These are phyloP conservation scores for Begonia peltatifolia DNA, from an alignment of 306 rosid genomes.

Conservation along the genomic window DNA sequence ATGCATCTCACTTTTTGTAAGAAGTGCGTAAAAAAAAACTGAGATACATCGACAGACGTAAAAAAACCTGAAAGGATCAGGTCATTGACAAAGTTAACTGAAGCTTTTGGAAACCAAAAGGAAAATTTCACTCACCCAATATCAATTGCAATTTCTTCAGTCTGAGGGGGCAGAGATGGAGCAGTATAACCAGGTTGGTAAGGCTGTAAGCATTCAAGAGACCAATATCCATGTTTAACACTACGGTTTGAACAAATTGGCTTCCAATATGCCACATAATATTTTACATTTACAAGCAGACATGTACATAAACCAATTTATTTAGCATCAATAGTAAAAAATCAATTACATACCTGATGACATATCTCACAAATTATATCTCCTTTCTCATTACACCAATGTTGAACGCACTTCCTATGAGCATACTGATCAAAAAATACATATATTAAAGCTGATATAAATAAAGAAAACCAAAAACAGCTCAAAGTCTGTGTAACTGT, in stretches of 20 bases:
- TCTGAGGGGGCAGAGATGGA: slow-evolving; percentile 21
- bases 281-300: neutral
- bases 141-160: slow-evolving; percentile 32
- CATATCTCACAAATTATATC: slow-evolving; percentile 56
- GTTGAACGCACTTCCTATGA: slow-evolving; percentile 51
- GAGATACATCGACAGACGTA: neutral
- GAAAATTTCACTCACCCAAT: slow-evolving; percentile 28
- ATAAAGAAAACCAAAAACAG: neutral
- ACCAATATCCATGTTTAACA: neutral
- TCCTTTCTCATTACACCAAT: slow-evolving; percentile 64
- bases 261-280: neutral
- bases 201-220: slow-evolving; percentile 15
- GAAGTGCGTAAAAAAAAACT: neutral
- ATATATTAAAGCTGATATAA: neutral
- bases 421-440: slow-evolving; percentile 30
- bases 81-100: neutral
- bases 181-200: slow-evolving; percentile 35
- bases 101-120: neutral
- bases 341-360: slow-evolving; percentile 25
- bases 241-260: neutral
- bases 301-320: neutral
- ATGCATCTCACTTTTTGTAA: too few species aligned
- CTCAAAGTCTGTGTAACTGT: too few species aligned
- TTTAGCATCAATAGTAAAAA: neutral
- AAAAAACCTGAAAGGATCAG: too few species aligned